Base-by-base conservation (phyloP, 169 alveolate species). In the Theileria parva region DNA sequence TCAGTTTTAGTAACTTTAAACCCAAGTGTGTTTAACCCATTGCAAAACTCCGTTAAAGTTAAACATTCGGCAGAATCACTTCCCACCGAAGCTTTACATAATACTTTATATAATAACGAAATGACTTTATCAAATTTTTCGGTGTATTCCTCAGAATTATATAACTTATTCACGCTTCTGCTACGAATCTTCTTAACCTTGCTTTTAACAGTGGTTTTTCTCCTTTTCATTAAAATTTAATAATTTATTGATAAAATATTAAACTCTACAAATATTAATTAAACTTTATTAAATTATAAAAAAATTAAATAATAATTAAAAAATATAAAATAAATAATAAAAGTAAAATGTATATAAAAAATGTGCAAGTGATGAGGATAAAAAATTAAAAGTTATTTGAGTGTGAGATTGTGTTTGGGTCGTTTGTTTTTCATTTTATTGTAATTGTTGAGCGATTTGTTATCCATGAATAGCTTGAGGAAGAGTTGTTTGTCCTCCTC, bases 401-500 rank as follows among this genome's bases (percentile, higher is more conserved):
- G 53, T 44, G 53, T 44, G 53, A 13, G 53, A 44, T 37, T 37
- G 48, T 4, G 53, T 44, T 44, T 44, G 53, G 17, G 19, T 7
- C 53, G 53, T 44, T 44, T 44, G 15, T 7, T 44, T 44, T 44
- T 44, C 17, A 19, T 57, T 39, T 63, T 63, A 21, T 63, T 28
- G 71, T 63, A 63, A 13, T 63, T 69, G 74, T 61, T 73, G 30
- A n/a, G 57, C 69, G 75, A 39, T 19, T 69, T 48, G 51, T 13
- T 21, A 30, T 60, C 69, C 72, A 61, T 39, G 34, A 85, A 85
- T 57, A 30, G 66, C 53, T 19, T 68, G 27, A 28, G 53, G 75
- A 48, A 78, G 59, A 72, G 37, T 51, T 68, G 70, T 30, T 79
- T 77, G 63, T 85, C 87, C 11, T 69, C 84, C 11, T 39, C 79